These are phyloP conservation scores for Albizia julibrissin DNA, from an alignment of 306 rosid species.

Conservation along the genomic window DNA sequence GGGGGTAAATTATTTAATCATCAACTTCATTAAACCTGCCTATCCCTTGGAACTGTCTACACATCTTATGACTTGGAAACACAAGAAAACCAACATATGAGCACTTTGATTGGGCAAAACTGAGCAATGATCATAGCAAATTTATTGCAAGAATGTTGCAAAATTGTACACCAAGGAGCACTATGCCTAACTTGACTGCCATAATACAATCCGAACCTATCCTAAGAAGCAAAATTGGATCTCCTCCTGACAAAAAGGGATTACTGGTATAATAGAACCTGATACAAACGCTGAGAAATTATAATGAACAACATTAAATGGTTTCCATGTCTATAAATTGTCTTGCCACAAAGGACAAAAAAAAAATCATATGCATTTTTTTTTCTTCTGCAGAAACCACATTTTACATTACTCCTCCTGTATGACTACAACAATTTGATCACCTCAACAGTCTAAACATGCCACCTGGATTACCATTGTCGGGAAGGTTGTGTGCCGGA, in stretches of 20 bases:
- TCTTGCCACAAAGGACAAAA: conserved; percentile 35
- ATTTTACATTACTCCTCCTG: conserved; percentile 31
- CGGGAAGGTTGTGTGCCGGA: conserved; percentile 3
- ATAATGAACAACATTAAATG: conserved; percentile 26
- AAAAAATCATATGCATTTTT: conserved; percentile 30
- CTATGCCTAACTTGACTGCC: conserved; percentile 34
- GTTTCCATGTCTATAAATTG: conserved; percentile 37
- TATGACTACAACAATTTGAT: conserved; percentile 27
- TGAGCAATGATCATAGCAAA: conserved; percentile 22
- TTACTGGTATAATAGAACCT: conserved; percentile 17
- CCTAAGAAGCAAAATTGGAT: conserved; percentile 62
- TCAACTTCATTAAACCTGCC: not conserved
- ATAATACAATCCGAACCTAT: conserved; percentile 45
- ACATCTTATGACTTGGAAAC: not conserved
- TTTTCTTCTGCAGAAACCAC: conserved; percentile 33
- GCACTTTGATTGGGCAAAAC: conserved; percentile 11
- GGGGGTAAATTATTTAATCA: not conserved
- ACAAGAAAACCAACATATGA: conserved; percentile 2
- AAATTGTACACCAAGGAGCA: conserved; percentile 17
- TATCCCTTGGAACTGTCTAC: not conserved
- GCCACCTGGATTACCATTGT: conserved; percentile 25
- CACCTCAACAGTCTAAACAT: conserved; percentile 4
- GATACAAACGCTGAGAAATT: not conserved
- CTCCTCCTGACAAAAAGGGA: conserved; percentile 24
- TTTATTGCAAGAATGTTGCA: not conserved